Evolutionary conservation across 1,284 basidiomycete genomes (phyloP).

Genomic region (Marasmius fiardii): DNA sequence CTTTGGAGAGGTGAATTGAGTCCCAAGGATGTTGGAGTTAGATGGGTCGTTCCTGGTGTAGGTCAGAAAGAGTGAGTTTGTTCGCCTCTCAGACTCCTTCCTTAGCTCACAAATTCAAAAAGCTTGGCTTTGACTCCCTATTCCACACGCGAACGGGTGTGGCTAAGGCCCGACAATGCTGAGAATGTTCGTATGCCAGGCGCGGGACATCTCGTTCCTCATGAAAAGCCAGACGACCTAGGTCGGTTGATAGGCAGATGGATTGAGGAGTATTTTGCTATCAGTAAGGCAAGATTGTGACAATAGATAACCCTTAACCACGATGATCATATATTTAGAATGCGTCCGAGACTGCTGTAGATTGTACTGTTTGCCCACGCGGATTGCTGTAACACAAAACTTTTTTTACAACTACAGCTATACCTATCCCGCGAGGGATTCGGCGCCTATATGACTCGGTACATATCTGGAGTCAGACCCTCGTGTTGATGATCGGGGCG

Average conservation of each 20-base stretch:
- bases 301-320: no score
- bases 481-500: no score
- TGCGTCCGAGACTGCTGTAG: no score
- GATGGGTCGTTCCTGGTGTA: conserved; percentile 57
- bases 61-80: conserved; percentile 25
- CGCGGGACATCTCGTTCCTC: conserved; percentile 58
- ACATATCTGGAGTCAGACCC: no score
- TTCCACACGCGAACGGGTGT: conserved; percentile 43
- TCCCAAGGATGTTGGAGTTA: conserved; percentile 38
- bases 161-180: conserved; percentile 57
- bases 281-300: neutral
- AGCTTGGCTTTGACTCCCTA: neutral
- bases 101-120: neutral
- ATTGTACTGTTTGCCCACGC: no score
- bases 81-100: neutral
- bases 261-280: neutral
- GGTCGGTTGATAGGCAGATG: conserved; percentile 18
- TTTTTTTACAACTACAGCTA: no score
- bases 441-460: no score
- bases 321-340: no score
- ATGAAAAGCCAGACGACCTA: conserved; percentile 40
- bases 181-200: conserved; percentile 52
- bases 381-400: no score
- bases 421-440: no score
- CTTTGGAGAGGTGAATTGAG: conserved; percentile 43